Evolutionary conservation across 2,329 filamentous ascomycete genomes (phyloP).

Genomic region (Talaromyces pinophilus): DNA sequence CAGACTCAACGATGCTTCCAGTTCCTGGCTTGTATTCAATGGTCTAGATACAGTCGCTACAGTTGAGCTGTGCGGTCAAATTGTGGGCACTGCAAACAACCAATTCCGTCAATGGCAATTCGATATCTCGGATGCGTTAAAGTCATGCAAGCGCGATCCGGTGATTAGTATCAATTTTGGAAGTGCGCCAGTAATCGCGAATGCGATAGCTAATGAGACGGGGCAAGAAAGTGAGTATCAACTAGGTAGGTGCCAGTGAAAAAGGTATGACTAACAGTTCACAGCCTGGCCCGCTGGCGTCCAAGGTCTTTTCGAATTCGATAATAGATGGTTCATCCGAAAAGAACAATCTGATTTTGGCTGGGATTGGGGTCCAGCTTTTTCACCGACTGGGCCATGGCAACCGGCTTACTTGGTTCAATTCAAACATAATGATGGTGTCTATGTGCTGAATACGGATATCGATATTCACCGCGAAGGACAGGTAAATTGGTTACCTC

Average conservation of each 20-base stretch:
- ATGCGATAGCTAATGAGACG: slow-evolving; percentile 54
- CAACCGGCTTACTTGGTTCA: slow-evolving; percentile 60
- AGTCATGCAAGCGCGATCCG: slow-evolving; percentile 43
- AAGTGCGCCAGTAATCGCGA: slow-evolving; percentile 57
- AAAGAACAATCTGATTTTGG: slow-evolving; percentile 66
- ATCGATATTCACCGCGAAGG: slow-evolving; percentile 61
- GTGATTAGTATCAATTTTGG: slow-evolving; percentile 58
- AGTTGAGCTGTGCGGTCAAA: slow-evolving; percentile 56
- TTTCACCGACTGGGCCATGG: slow-evolving; percentile 66
- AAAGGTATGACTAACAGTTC: neutral
- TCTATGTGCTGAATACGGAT: slow-evolving; percentile 56
- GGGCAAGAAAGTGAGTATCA: slow-evolving; percentile 46
- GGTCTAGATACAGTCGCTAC: slow-evolving; percentile 63
- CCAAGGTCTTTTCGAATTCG: slow-evolving; percentile 54
- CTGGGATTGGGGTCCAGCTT: slow-evolving; percentile 65
- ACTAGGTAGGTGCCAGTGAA: no score
- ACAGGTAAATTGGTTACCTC: slow-evolving; percentile 60
- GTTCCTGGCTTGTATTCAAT: slow-evolving; percentile 61
- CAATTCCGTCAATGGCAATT: slow-evolving; percentile 65
- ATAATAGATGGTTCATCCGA: slow-evolving; percentile 58
- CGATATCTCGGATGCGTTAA: slow-evolving; percentile 54
- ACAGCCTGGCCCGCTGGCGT: slow-evolving; percentile 54
- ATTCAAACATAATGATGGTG: slow-evolving; percentile 42
- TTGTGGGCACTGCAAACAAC: slow-evolving; percentile 60
- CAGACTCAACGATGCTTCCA: slow-evolving; percentile 36